phyloP scores from a whole-genome alignment of 208 protist species.

The Crithidia fasciculata region DNA sequence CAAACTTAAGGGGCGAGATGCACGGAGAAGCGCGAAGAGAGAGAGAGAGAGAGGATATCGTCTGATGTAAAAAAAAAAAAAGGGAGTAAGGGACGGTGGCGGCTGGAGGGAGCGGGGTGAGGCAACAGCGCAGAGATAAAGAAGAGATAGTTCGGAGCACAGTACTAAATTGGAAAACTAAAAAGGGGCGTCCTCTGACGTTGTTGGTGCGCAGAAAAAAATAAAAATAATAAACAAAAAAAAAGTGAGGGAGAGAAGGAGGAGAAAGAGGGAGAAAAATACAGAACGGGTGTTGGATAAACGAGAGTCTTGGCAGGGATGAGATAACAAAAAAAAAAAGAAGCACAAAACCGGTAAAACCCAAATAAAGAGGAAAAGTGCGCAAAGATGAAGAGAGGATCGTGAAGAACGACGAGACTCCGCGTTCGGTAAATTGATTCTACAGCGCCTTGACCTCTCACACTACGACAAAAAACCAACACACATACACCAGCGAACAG shows the following conservation, averaged over 20 bases:
- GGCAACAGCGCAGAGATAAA: not conserved
- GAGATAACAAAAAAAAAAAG: constrained; percentile 3
- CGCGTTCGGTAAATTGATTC: too few relatives aligned
- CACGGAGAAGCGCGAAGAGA: not conserved
- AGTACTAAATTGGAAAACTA: not conserved
- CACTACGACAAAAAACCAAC: too few relatives aligned
- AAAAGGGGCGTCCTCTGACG: too few relatives aligned
- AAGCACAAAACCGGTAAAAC: not conserved
- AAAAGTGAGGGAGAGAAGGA: not conserved
- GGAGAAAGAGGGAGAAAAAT: not conserved
- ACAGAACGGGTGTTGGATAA: not conserved
- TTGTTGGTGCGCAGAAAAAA: too few relatives aligned
- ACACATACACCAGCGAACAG: too few relatives aligned
- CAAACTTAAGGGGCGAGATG: not conserved
- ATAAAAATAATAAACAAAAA: not conserved
- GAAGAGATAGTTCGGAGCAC: not conserved
- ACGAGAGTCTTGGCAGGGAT: not conserved
- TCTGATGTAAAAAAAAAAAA: not conserved
- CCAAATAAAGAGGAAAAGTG: not conserved
- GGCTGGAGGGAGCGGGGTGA: not conserved
- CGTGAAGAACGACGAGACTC: too few relatives aligned
- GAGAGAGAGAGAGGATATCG: not conserved
- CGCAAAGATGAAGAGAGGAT: too few relatives aligned
- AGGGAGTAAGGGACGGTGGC: not conserved
- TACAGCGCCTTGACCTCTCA: too few relatives aligned